phyloP scores from a whole-genome alignment of 164 flowering plant species.

The Vitis cinerea region DNA sequence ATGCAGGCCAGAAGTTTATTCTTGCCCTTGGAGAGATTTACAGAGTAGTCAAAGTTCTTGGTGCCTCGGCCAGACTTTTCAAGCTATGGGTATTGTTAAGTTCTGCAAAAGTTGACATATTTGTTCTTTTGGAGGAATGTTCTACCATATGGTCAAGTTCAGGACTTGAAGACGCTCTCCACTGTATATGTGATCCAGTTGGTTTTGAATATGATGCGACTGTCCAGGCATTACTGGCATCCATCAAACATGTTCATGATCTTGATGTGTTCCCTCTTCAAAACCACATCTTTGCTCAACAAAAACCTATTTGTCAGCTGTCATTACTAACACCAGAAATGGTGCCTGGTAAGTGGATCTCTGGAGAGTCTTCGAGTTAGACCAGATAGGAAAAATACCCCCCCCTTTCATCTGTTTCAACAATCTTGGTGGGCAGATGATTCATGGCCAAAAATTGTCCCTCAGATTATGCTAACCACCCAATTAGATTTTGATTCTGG shows the following conservation, averaged over 20 bases:
- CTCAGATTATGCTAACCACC: not conserved
- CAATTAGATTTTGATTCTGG: too few relatives aligned
- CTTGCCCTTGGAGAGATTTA: conserved; percentile 78
- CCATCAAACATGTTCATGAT: conserved; percentile 45
- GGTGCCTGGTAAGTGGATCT: conserved; percentile 55
- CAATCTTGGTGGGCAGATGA: not conserved
- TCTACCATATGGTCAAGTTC: conserved; percentile 58
- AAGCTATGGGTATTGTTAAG: conserved; percentile 68
- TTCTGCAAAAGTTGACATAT: conserved; percentile 27
- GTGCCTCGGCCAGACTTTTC: conserved; percentile 55
- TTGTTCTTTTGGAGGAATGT: conserved; percentile 55
- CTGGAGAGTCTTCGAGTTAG: not conserved
- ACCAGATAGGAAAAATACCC: not conserved
- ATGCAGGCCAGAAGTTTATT: conserved; percentile 62
- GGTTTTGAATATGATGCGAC: conserved; percentile 26
- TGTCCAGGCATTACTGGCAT: conserved; percentile 37
- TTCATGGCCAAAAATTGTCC: not conserved
- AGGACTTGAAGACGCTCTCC: conserved; percentile 70
- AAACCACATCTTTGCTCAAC: conserved; percentile 26
- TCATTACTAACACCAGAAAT: conserved; percentile 44
- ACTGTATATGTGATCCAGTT: conserved; percentile 25
- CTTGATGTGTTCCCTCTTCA: conserved; percentile 47
- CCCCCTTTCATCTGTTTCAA: not conserved
- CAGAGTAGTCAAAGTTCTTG: conserved; percentile 58
- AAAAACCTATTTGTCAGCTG: conserved; percentile 46